Evolutionary conservation across 768 basidiomycete species (phyloP), one percentile per base, ranked within the genome.

Genomic region (Russula griseocarnosa): DNA sequence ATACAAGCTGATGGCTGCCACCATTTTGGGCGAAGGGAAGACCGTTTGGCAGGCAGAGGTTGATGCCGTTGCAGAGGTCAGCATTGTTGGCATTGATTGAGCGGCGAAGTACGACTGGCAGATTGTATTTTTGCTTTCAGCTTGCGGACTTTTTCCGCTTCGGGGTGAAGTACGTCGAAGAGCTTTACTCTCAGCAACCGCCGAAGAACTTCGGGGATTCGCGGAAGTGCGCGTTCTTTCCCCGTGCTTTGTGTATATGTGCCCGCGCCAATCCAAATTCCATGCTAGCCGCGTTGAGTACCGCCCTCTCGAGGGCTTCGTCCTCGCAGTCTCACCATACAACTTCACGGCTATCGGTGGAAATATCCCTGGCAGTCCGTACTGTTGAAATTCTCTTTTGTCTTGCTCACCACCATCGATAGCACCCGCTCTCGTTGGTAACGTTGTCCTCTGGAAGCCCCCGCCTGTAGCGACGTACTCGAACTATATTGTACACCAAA

Each of bases 41-140:
- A 99, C 97, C 73, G 88, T 83, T 18, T 99, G 97, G 97, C 97
- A 99, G 78, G 97, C 97, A 18, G 97, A 99, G 81, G 98, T 99
- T 67, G 97, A 99, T 74, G 93, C 97, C 60, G 97, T 94, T 18
- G 96, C 97, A 5, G 97, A 99, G 87, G 93, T 92, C 62, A 49
- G 83, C 74, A 20, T 20, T n/a, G 6, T 55, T 55, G n/a, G 58
- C 44, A 18, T 24, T 38, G 28, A 3, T n/a, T 9, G 16, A 1
- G 38, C 8, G 18, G 38, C 38, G 32, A 26, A 36, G 22, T 10
- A 22, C 4, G 38, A 6, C 5, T 14, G 38, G 14, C 38, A 6
- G 38, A 46, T 63, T 11, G 20, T n/a, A 24, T 20, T 6, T 32
- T 10, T 34, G 18, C 20, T 42, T n/a, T 13, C 70, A 84, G 94